Conservation (phyloP, 179 eudicot genomes). For the Drosera spatulata region DNA sequence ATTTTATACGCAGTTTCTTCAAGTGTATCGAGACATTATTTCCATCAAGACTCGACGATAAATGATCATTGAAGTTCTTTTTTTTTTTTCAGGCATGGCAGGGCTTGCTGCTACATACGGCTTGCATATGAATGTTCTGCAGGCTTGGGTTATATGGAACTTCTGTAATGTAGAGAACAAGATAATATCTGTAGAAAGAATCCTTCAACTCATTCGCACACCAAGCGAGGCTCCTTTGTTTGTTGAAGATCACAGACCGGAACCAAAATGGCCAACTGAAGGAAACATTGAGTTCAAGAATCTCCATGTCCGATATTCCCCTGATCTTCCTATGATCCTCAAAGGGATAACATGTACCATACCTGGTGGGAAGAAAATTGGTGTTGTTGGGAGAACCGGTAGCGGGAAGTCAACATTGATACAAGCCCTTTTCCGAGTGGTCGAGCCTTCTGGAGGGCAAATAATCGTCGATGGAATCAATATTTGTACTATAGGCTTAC, state of each 20-base stretch:
- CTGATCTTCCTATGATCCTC: slow-evolving; percentile 57
- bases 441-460: slow-evolving; percentile 57
- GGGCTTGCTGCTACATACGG: slow-evolving; percentile 89
- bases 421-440: slow-evolving; percentile 84
- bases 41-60: no score
- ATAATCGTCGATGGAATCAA: slow-evolving; percentile 73
- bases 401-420: slow-evolving; percentile 93
- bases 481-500: slow-evolving; percentile 51
- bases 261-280: slow-evolving; percentile 51
- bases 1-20: no score
- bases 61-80: no score
- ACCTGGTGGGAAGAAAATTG: slow-evolving; percentile 59
- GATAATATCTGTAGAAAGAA: slow-evolving; percentile 82
- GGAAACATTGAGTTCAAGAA: slow-evolving; percentile 52
- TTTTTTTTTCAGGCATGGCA: slow-evolving; percentile 48
- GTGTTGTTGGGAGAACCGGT: slow-evolving; percentile 86
- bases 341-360: slow-evolving; percentile 62
- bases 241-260: slow-evolving; percentile 42
- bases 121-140: slow-evolving; percentile 60
- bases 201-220: slow-evolving; percentile 46
- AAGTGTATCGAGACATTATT: no score
- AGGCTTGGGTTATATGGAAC: slow-evolving; percentile 96
- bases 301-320: slow-evolving; percentile 60
- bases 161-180: slow-evolving; percentile 92
- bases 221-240: slow-evolving; percentile 74